Conservation (phyloP, 139 green algal species). For the Picochlorum sp. region DNA sequence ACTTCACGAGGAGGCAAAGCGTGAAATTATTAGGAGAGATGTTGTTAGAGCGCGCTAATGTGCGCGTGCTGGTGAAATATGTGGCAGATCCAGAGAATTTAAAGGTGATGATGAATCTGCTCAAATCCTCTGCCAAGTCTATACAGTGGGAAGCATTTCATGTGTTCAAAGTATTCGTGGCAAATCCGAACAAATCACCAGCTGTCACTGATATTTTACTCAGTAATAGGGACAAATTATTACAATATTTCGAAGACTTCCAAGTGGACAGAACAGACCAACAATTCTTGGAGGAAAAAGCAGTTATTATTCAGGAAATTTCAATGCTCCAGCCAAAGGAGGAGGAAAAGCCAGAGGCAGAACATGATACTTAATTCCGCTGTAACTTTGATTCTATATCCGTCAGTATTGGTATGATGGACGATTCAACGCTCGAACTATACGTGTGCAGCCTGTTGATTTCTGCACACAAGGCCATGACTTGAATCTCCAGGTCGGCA, state of each 20-base stretch:
- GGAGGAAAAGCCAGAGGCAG: background rate
- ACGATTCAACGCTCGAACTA: conserved; percentile 11
- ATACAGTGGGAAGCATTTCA: conserved; percentile 98
- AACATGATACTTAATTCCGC: conserved; percentile 9
- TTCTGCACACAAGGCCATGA: conserved; percentile 24
- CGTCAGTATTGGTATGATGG: conserved; percentile 17
- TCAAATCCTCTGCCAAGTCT: conserved; percentile 73
- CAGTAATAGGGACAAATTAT: conserved; percentile 84
- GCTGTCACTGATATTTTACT: conserved; percentile 73
- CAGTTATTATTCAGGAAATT: conserved; percentile 78
- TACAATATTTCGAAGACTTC: conserved; percentile 86
- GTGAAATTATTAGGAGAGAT: conserved; percentile 90
- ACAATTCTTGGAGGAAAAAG: conserved; percentile 87
- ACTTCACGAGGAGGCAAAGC: conserved; percentile 82
- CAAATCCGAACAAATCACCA: conserved; percentile 85
- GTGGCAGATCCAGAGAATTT: conserved; percentile 80
- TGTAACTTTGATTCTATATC: conserved; percentile 17
- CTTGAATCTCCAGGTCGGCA: conserved; percentile 14
- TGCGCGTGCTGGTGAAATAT: conserved; percentile 83
- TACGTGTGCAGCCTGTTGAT: conserved; percentile 14
- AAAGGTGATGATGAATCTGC: conserved; percentile 87
- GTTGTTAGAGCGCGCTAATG: conserved; percentile 76
- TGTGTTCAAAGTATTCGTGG: conserved; percentile 98
- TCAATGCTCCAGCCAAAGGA: conserved; percentile 23
- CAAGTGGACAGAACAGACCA: conserved; percentile 72